phyloP scores from a whole-genome alignment of 768 basidiomycete species.

The Tephrocybe rancida region DNA sequence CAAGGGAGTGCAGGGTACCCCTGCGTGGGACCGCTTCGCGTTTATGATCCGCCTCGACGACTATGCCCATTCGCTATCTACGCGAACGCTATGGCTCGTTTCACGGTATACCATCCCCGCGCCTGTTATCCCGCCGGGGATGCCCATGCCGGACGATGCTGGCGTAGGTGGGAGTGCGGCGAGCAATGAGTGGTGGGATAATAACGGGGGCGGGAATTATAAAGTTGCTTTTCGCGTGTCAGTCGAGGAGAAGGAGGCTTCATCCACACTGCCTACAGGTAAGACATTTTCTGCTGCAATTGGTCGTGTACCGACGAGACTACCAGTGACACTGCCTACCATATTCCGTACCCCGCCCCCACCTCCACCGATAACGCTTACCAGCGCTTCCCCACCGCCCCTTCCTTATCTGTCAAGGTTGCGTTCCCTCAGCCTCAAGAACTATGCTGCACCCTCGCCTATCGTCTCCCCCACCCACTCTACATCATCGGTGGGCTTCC shows the following conservation, averaged over 20 bases:
- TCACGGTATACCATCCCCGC: slow-evolving; percentile 21
- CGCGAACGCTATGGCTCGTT: slow-evolving; percentile 62
- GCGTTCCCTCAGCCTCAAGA: slow-evolving; percentile 44
- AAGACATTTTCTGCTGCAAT: not conserved
- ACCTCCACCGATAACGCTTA: too few relatives aligned
- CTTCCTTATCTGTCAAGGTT: slow-evolving; percentile 34
- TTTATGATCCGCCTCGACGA: slow-evolving; percentile 76
- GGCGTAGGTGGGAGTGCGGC: slow-evolving; percentile 7
- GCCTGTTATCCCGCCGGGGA: not conserved
- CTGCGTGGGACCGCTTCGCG: slow-evolving; percentile 58
- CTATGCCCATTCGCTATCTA: slow-evolving; percentile 50
- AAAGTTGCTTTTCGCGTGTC: slow-evolving; percentile 58
- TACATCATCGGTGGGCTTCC: not conserved
- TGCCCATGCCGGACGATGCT: not conserved
- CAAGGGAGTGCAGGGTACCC: slow-evolving; percentile 9
- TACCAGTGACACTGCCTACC: too few relatives aligned
- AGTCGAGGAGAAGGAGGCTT: not conserved
- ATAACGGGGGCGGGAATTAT: slow-evolving; percentile 81
- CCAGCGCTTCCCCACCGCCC: slow-evolving; percentile 19
- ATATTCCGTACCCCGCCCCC: too few relatives aligned
- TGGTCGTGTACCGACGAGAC: too few relatives aligned
- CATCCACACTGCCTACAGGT: slow-evolving; percentile 5
- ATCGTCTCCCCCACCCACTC: not conserved
- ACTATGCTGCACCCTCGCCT: slow-evolving; percentile 48
- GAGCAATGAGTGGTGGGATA: slow-evolving; percentile 87